Evolutionary conservation across 2,329 filamentous ascomycete species (phyloP), one percentile per base, ranked within the genome.

Genomic region (Colletotrichum shisoi): DNA sequence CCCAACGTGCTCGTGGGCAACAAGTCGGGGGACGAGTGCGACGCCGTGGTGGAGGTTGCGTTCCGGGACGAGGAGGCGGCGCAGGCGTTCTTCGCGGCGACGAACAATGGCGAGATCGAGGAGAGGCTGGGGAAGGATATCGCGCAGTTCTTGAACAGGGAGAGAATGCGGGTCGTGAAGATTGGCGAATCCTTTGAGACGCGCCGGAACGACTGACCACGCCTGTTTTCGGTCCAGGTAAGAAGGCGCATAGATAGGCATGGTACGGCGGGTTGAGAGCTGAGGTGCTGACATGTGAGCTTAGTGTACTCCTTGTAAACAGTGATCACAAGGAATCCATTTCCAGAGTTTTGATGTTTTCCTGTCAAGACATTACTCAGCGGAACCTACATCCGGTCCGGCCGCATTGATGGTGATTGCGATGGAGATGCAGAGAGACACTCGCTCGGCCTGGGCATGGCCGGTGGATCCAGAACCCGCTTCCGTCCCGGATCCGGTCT

Each of bases 21-120:
- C 15, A 71, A 71, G 40, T 59, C 51, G 15, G 68, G 67, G 19
- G 65, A 72, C 7, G 68, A 69, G 17, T 71, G 67, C 13, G 71
- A 73, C 9, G 71, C 71, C 4, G 54, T 74, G 3, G 72, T 71
- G 1, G 68, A 72, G 27, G 51, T 73, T 5, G 70, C 51, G 7
- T 73, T 68, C 24, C 61, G 62, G 63, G 65, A 71, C 19, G 58
- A 69, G 37, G 59, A 49, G 24, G 64, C 61, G 2, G 59, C 56
- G 53, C 64, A 64, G 39, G 64, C 59, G 3, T 67, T 67, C 37
- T 63, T 64, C 11, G 46, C 31, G 0, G 61, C 49, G 40, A 54
- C 53, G 6, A 64, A 56, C 4, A 31, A 9, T 4, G 60, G 60
- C 3, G 54, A 64, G 40, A 53, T 44, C 1, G 37, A 24, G n/a